A percentile compares a stretch with the other conserved stretches of the same genome.
Evolutionary conservation across 805 yeast species (phyloP).

Genomic region (Maudiozyma barnettii): DNA sequence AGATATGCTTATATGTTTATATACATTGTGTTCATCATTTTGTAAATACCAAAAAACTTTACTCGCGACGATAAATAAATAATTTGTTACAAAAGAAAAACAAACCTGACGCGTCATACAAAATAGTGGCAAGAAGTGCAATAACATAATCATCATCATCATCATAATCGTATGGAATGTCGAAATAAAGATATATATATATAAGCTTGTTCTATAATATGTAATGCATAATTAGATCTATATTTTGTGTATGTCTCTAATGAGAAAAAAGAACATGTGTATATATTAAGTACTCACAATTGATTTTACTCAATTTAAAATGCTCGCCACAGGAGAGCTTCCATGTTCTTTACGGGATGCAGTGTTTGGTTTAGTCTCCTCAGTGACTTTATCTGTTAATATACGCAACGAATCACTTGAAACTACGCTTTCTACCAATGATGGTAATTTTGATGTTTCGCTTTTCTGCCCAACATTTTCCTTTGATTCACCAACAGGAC

Average conservation of each 20-base stretch:
- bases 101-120: slow-evolving; percentile 1
- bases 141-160: background rate
- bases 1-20: background rate
- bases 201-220: background rate
- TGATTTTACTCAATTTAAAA: background rate
- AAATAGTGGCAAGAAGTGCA: too few species aligned
- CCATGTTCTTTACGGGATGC: background rate
- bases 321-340: background rate
- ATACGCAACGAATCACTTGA: background rate
- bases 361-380: background rate
- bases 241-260: background rate
- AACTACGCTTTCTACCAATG: background rate
- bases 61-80: background rate
- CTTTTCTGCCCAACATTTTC: too few species aligned
- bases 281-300: background rate
- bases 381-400: background rate
- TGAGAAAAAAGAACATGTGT: too few species aligned
- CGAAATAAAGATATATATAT: too few species aligned
- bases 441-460: background rate
- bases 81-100: slow-evolving; percentile 1
- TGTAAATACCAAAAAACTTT: background rate
- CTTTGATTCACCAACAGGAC: too few species aligned
- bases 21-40: background rate
- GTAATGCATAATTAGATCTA: background rate
- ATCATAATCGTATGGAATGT: too few species aligned